Conservation (phyloP, 2,329 filamentous ascomycete species). For the Xylaria sp. region DNA sequence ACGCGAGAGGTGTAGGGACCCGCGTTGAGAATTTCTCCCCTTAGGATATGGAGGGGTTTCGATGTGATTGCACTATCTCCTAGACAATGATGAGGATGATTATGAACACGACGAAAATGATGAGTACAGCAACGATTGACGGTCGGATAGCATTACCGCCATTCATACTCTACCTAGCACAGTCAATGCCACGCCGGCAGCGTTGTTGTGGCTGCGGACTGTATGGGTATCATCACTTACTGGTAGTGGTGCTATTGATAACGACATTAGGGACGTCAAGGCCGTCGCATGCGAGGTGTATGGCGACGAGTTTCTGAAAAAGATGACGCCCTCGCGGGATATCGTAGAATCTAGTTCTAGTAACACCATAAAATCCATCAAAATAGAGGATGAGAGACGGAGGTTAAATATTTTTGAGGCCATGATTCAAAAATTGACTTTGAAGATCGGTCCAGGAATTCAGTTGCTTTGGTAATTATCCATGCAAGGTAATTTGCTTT, state of each 20-base stretch:
- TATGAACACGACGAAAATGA: background rate
- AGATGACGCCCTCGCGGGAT: background rate
- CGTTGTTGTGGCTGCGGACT: background rate
- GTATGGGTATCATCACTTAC: background rate
- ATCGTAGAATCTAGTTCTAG: background rate
- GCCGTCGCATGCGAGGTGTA: background rate
- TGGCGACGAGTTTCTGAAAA: background rate
- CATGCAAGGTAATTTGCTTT: background rate
- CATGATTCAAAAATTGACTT: background rate
- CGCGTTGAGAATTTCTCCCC: constrained; percentile 61
- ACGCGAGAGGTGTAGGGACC: constrained; percentile 65
- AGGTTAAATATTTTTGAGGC: background rate
- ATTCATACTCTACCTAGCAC: background rate
- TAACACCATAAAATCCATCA: background rate
- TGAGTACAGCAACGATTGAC: background rate
- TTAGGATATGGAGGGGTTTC: constrained; percentile 7
- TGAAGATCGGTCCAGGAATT: background rate
- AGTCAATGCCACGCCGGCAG: background rate
- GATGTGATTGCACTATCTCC: background rate
- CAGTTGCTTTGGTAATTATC: background rate
- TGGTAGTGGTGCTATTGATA: background rate
- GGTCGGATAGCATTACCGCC: background rate
- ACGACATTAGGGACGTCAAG: background rate
- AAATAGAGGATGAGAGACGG: background rate
- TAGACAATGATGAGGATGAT: background rate